Base-by-base conservation (phyloP, 371 early-diverging fungal species). In the Lichtheimia ramosa region DNA sequence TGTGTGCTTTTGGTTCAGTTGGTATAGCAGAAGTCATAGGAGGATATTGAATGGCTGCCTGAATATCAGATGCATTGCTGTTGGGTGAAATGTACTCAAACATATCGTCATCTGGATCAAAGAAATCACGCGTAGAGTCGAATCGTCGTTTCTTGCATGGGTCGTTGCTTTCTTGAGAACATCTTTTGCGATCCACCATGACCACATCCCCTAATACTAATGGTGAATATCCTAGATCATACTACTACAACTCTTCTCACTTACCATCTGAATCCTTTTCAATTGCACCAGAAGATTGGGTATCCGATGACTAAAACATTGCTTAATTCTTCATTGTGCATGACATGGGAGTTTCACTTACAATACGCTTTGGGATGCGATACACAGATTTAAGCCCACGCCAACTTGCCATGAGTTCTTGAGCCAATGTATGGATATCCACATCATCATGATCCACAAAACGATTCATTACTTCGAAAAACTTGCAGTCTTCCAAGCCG, bases 401-500 rank as follows among this genome's bases (percentile, higher is more conserved):
- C 87, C 87, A 87, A 5, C 72, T 65, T 2, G 62, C 58, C 21
- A 83, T 40, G 6, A 87, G 68, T 4, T 60, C 63, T 7, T 62
- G 58, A 4, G 83, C 73, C 51, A 73, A 58, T 5, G 60, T 59
- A 14, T 63, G 61, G 48, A 84, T 77, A 0, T 68, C 62, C 25
- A 70, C 64, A 15, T 84, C 70, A 3, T 73, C 71, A 23, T 75
- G 70, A 2, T 66, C 60, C 0, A 71, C 71, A 14, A 82, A 63
- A 28, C 68, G 79, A 4, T 71, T 75, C 8, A 85, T 65, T 20
- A 82, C 68, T 18, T 82, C 82, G 53, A 79, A 74, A 62, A 87
- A 73, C 23, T 82, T 74, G 14, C 79, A 77, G 48, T 91, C 91
- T 51, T 89, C 91, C 5, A 91, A 69, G 1, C 89, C 84, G 64